Evolutionary conservation across 148 eudicot genomes (phyloP).

Genomic region (Camellia lanceoleosa): DNA sequence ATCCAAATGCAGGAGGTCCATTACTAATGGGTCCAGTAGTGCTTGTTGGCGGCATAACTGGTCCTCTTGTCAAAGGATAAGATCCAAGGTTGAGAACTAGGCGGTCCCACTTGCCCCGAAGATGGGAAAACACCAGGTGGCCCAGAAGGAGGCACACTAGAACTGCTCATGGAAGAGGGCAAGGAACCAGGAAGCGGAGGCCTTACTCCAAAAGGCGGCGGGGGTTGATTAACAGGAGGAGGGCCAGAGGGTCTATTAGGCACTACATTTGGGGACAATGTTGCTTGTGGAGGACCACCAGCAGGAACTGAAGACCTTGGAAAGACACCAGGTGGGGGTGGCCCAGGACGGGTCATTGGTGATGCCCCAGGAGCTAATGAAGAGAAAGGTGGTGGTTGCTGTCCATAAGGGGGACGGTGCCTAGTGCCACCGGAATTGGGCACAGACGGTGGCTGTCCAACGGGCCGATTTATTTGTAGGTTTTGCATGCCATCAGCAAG

Average conservation of each 20-base stretch:
- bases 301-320: constrained; percentile 53
- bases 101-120: constrained; percentile 31
- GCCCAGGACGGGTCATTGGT: constrained; percentile 55
- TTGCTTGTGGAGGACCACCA: constrained; percentile 45
- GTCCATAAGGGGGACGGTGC: constrained; percentile 54
- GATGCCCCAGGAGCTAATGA: constrained; percentile 41
- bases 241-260: constrained; percentile 51
- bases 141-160: constrained; percentile 15
- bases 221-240: constrained; percentile 42
- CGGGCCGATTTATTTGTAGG: constrained; percentile 60
- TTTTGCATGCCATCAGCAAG: constrained; percentile 69
- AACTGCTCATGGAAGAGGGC: constrained; percentile 29
- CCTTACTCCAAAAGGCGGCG: constrained; percentile 54
- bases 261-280: constrained; percentile 41
- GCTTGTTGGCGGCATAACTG: constrained; percentile 34
- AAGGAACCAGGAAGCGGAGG: constrained; percentile 47
- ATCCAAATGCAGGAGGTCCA: constrained; percentile 55
- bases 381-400: constrained; percentile 54
- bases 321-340: constrained; percentile 74
- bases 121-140: constrained; percentile 34
- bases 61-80: constrained; percentile 37
- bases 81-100: constrained; percentile 52
- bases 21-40: constrained; percentile 42
- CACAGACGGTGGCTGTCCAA: constrained; percentile 31
- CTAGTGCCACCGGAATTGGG: constrained; percentile 37